Evolutionary conservation across 768 basidiomycete species (phyloP).

Genomic region (Baorangia bicolor): DNA sequence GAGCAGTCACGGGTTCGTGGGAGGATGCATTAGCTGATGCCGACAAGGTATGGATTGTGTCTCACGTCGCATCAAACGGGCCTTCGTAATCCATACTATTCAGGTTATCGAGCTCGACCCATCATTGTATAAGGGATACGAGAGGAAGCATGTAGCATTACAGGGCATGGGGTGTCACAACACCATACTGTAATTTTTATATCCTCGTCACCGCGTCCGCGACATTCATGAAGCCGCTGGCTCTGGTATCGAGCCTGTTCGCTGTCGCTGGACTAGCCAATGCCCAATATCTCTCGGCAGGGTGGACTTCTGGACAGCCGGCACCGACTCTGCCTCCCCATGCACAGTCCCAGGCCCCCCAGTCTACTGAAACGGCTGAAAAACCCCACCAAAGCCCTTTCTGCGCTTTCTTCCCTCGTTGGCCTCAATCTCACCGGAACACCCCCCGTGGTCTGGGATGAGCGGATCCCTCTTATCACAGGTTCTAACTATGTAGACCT

Average conservation of each 20-base stretch:
- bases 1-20: too few species aligned
- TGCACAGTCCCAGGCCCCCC: constrained; percentile 19
- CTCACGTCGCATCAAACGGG: too few species aligned
- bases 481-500: constrained; percentile 77
- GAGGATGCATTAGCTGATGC: too few species aligned
- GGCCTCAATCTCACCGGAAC: constrained; percentile 74
- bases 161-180: background rate
- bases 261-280: too few species aligned
- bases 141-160: background rate
- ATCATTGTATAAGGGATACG: background rate
- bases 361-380: constrained; percentile 26
- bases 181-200: too few species aligned
- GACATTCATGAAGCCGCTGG: too few species aligned
- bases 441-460: constrained; percentile 55
- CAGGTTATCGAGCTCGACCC: background rate
- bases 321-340: too few species aligned
- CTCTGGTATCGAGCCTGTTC: too few species aligned
- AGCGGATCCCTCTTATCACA: constrained; percentile 73
- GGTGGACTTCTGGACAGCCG: too few species aligned
- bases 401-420: constrained; percentile 48
- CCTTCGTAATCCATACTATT: background rate
- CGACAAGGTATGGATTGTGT: too few species aligned
- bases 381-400: constrained; percentile 33
- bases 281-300: too few species aligned
- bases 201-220: too few species aligned